phyloP scores from a whole-genome alignment of 2,329 filamentous ascomycete genomes.

The Fusarium vanettenii region DNA sequence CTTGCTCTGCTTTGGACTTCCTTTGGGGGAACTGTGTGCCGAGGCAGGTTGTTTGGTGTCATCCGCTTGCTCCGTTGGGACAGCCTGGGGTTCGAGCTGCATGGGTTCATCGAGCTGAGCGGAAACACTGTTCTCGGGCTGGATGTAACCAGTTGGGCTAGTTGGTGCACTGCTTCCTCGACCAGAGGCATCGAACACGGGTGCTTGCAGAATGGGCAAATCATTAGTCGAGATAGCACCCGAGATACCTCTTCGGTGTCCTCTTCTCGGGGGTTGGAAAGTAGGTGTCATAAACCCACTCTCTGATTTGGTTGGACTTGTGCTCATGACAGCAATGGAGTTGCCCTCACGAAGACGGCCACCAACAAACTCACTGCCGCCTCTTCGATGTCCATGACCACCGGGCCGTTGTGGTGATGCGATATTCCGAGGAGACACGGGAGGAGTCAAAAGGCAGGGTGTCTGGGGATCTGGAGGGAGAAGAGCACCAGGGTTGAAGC shows the following conservation, averaged over 20 bases:
- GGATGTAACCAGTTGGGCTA: conserved; percentile 65
- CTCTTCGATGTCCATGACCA: conserved; percentile 81
- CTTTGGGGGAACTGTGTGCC: conserved; percentile 6
- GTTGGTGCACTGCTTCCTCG: conserved; percentile 72
- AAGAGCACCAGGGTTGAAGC: conserved; percentile 66
- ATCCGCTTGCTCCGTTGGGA: background rate
- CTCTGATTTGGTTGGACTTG: conserved; percentile 75
- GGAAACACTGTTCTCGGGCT: conserved; percentile 39
- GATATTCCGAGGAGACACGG: conserved; percentile 62
- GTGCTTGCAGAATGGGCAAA: conserved; percentile 75
- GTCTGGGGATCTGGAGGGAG: conserved; percentile 54
- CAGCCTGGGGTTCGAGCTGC: conserved; percentile 6
- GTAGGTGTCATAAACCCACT: conserved; percentile 68
- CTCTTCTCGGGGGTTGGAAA: conserved; percentile 68
- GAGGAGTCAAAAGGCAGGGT: conserved; percentile 62
- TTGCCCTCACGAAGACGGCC: conserved; percentile 72
- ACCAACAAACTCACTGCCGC: conserved; percentile 88
- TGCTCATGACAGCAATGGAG: conserved; percentile 71
- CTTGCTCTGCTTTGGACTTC: conserved; percentile 44
- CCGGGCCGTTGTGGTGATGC: conserved; percentile 68
- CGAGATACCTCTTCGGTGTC: conserved; percentile 78
- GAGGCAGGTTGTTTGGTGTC: conserved; percentile 2
- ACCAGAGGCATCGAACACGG: conserved; percentile 60
- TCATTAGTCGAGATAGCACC: conserved; percentile 87
- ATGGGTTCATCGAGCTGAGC: conserved; percentile 7